Evolutionary conservation across 306 rosid genomes (phyloP).

Genomic region (Hylodesmum podocarpum): DNA sequence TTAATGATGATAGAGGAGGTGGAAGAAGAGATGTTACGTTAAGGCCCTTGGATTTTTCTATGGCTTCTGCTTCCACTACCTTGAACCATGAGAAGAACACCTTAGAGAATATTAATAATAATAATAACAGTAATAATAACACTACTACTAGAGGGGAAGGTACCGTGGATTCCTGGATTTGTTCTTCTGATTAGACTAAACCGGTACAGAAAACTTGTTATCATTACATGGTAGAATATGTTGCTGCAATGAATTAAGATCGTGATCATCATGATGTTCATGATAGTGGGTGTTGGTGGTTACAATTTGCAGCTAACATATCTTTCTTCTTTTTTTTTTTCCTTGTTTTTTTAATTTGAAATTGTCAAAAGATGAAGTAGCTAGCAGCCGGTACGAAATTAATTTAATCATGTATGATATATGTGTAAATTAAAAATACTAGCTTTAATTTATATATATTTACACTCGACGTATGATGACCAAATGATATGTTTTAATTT

Average conservation of each 20-base stretch:
- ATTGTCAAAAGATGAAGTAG: background rate
- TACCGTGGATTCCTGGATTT: constrained; percentile 72
- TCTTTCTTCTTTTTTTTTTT: background rate
- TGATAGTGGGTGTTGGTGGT: constrained; percentile 37
- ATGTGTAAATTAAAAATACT: constrained; percentile 24
- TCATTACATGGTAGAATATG: constrained; percentile 44
- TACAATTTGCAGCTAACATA: constrained; percentile 44
- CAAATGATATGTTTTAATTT: constrained; percentile 21
- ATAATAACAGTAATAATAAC: background rate
- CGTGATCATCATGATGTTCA: constrained; percentile 31
- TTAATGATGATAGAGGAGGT: background rate
- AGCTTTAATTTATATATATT: constrained; percentile 5
- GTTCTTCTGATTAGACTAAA: constrained; percentile 53
- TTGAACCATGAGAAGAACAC: constrained; percentile 44
- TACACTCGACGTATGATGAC: constrained; percentile 2
- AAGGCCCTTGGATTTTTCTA: constrained; percentile 28
- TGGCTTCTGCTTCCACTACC: constrained; percentile 36
- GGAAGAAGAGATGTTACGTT: constrained; percentile 12
- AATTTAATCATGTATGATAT: constrained; percentile 37
- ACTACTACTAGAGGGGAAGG: constrained; percentile 48
- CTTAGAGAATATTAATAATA: constrained; percentile 35
- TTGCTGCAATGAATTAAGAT: constrained; percentile 34
- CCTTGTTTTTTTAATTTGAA: constrained; percentile 1
- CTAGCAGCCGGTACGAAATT: constrained; percentile 18
- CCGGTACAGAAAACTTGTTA: constrained; percentile 26